A percentile compares a stretch with the other conserved stretches of the same genome.
These are phyloP conservation scores for Colletotrichum orchidophilum DNA, from an alignment of 2,329 filamentous ascomycete genomes.

Conservation along the genomic window DNA sequence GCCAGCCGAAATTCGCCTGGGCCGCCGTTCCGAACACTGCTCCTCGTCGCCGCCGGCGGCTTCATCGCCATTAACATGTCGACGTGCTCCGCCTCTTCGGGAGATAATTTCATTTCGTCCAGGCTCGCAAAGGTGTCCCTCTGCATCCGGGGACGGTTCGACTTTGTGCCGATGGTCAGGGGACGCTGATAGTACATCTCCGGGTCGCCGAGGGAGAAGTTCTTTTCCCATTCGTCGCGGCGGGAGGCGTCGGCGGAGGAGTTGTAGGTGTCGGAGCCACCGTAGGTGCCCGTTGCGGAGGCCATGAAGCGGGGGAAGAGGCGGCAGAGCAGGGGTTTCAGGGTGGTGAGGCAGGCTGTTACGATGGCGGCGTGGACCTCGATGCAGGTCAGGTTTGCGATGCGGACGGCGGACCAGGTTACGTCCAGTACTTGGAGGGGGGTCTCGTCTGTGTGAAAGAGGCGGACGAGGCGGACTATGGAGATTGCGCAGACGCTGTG, in stretches of 20 bases:
- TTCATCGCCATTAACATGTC: slow-evolving; percentile 1
- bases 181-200: slow-evolving; percentile 27
- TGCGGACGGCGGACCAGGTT: slow-evolving; percentile 40
- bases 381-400: slow-evolving; percentile 47
- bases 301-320: slow-evolving; percentile 39
- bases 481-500: slow-evolving; percentile 48
- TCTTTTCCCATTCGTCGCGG: slow-evolving; percentile 27
- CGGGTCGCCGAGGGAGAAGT: slow-evolving; percentile 19
- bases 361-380: slow-evolving; percentile 48
- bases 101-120: not conserved
- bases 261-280: not conserved
- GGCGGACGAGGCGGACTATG: slow-evolving; percentile 42
- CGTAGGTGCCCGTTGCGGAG: not conserved
- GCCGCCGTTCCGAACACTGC: not conserved
- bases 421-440: slow-evolving; percentile 36
- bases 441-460: slow-evolving; percentile 36
- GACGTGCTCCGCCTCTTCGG: not conserved
- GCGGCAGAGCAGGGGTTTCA: slow-evolving; percentile 49
- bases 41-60: not conserved
- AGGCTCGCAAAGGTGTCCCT: slow-evolving; percentile 24
- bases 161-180: slow-evolving; percentile 35
- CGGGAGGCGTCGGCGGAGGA: not conserved
- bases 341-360: slow-evolving; percentile 48
- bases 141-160: slow-evolving; percentile 6
- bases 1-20: slow-evolving; percentile 11